These are phyloP conservation scores for Typha latifolia DNA, from an alignment of 176 grass and related monocot genomes.

Conservation along the genomic window DNA sequence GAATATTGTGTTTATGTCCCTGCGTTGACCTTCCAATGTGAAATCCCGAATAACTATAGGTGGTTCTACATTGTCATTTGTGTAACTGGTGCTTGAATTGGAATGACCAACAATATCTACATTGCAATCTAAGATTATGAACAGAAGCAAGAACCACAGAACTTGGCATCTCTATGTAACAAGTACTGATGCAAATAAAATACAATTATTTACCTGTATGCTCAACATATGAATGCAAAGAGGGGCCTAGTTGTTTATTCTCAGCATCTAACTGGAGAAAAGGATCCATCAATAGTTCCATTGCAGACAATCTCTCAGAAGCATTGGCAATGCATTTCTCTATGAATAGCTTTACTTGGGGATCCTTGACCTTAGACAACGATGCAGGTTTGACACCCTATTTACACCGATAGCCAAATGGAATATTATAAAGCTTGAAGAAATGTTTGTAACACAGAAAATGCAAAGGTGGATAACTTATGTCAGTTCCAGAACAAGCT, in stretches of 20 bases:
- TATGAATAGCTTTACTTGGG: slow-evolving; percentile 57
- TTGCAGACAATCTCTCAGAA: slow-evolving; percentile 49
- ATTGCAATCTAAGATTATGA: slow-evolving; percentile 23
- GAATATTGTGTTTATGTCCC: slow-evolving; percentile 74
- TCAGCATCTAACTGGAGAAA: slow-evolving; percentile 57
- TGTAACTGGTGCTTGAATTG: slow-evolving; percentile 25
- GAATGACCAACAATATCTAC: slow-evolving; percentile 28
- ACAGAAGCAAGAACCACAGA: not conserved
- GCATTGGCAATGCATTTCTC: slow-evolving; percentile 65
- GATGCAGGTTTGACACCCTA: slow-evolving; percentile 62
- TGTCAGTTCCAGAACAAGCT: too few relatives aligned
- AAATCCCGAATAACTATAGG: slow-evolving; percentile 27
- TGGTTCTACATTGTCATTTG: slow-evolving; percentile 18
- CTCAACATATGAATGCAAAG: slow-evolving; percentile 19
- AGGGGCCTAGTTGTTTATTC: slow-evolving; percentile 36
- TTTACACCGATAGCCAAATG: not conserved
- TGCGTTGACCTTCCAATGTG: slow-evolving; percentile 52
- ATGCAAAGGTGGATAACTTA: too few relatives aligned
- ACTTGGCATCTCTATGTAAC: not conserved
- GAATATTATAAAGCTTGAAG: too few relatives aligned
- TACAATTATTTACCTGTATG: slow-evolving; percentile 26
- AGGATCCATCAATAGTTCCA: slow-evolving; percentile 52
- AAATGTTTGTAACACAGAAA: too few relatives aligned
- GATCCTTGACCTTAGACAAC: slow-evolving; percentile 54
- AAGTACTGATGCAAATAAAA: not conserved